phyloP scores from a whole-genome alignment of 345 rosid genomes.

The Erysimum cheiranthoides region DNA sequence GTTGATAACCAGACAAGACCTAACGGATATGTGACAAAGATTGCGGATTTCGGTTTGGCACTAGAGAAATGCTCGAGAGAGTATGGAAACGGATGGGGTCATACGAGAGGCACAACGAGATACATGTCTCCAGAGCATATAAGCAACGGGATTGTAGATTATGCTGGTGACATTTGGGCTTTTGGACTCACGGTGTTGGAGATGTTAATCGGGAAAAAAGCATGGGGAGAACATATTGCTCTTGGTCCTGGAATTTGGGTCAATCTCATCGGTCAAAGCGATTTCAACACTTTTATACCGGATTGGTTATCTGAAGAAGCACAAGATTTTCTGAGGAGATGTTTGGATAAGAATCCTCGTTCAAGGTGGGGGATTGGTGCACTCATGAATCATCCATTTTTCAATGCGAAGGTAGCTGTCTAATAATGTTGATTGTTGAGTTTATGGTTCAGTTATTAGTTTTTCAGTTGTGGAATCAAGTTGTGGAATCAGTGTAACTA shows the following conservation, averaged over 20 bases:
- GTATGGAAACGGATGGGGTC: background rate
- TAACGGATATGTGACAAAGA: background rate
- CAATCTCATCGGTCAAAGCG: background rate
- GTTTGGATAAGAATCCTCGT: conserved; percentile 6
- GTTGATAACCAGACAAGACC: background rate
- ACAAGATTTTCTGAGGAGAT: background rate
- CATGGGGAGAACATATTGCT: background rate
- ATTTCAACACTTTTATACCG: background rate
- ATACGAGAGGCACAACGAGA: background rate
- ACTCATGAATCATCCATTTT: conserved; percentile 11
- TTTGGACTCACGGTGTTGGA: conserved; percentile 3
- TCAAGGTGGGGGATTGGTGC: background rate
- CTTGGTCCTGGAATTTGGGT: background rate
- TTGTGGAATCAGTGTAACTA: background rate
- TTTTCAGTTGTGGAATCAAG: background rate
- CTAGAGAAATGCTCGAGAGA: background rate
- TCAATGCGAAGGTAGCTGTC: background rate
- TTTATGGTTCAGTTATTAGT: too few relatives aligned
- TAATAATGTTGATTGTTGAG: background rate
- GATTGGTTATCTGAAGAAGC: conserved; percentile 12
- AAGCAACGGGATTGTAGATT: background rate
- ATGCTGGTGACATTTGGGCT: background rate
- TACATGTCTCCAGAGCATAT: conserved; percentile 7
- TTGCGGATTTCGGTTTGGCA: background rate
- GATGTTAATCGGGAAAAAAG: background rate